These are phyloP conservation scores for Hyaloscypha finlandica DNA, from an alignment of 495 filamentous ascomycete species.

Conservation along the genomic window DNA sequence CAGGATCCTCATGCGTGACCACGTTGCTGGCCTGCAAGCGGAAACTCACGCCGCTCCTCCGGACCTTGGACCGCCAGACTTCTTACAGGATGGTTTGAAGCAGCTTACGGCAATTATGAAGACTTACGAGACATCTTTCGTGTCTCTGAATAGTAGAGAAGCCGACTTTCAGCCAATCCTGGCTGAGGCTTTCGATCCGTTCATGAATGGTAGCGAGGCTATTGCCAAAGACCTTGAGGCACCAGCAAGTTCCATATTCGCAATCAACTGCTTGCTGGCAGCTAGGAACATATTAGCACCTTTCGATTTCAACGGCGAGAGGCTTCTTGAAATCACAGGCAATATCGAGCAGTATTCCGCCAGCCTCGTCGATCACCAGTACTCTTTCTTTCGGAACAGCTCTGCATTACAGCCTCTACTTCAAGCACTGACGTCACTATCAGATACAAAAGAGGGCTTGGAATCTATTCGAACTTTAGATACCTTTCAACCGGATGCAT, in stretches of 20 bases:
- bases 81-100: conserved; percentile 78
- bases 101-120: conserved; percentile 73
- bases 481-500: conserved; percentile 62
- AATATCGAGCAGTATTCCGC: conserved; percentile 42
- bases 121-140: conserved; percentile 79
- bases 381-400: conserved; percentile 66
- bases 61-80: conserved; percentile 79
- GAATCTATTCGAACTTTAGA: conserved; percentile 52
- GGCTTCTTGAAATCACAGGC: conserved; percentile 47
- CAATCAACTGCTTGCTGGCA: conserved; percentile 76
- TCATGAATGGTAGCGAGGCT: conserved; percentile 70
- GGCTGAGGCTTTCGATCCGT: conserved; percentile 81
- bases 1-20: conserved; percentile 73
- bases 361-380: conserved; percentile 58
- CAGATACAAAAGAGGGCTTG: conserved; percentile 43
- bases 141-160: conserved; percentile 51
- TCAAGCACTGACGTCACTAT: conserved; percentile 49
- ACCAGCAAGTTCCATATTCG: conserved; percentile 69
- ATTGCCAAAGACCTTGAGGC: conserved; percentile 62
- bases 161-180: conserved; percentile 78
- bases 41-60: conserved; percentile 65
- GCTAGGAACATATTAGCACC: conserved; percentile 50
- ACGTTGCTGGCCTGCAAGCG: conserved; percentile 68
- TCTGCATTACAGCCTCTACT: conserved; percentile 77
- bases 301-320: conserved; percentile 57